phyloP scores from a whole-genome alignment of 257 asterid genomes.

The Marsdenia floribunda region DNA sequence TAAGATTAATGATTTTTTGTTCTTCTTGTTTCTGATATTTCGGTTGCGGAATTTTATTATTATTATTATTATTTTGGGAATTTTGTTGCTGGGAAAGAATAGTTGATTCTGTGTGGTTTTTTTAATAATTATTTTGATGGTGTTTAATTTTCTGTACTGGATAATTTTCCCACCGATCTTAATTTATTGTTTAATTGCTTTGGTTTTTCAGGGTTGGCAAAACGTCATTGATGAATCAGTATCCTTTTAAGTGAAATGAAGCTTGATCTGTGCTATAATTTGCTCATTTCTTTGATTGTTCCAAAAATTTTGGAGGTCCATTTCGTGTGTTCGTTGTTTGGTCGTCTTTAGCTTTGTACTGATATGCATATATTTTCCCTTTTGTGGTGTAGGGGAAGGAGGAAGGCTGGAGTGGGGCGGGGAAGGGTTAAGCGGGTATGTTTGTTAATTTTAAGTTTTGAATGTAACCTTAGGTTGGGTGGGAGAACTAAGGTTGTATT shows the following conservation, averaged over 20 bases:
- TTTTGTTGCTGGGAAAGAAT: neutral
- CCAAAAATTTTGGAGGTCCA: conserved; percentile 1
- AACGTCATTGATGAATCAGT: conserved; percentile 98
- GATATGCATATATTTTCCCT: neutral
- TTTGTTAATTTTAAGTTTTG: neutral
- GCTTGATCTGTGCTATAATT: conserved; percentile 9
- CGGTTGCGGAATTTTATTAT: neutral
- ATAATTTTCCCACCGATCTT: conserved; percentile 3
- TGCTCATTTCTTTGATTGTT: neutral
- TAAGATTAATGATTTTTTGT: conserved; percentile 18
- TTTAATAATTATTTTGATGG: neutral
- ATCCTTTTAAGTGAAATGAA: conserved; percentile 38
- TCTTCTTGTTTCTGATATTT: neutral
- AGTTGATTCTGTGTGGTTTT: neutral
- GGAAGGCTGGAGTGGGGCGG: neutral
- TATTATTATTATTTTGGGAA: neutral
- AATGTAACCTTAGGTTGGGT: neutral
- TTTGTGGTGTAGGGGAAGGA: neutral
- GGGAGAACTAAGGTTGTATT: neutral
- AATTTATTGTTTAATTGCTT: neutral
- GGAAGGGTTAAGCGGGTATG: neutral
- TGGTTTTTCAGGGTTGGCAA: conserved; percentile 80
- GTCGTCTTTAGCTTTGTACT: neutral
- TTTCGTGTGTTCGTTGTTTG: neutral
- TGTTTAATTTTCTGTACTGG: neutral